Base-by-base conservation (phyloP, 2,329 filamentous ascomycete genomes). In the Paraconiothyrium brasiliense region DNA sequence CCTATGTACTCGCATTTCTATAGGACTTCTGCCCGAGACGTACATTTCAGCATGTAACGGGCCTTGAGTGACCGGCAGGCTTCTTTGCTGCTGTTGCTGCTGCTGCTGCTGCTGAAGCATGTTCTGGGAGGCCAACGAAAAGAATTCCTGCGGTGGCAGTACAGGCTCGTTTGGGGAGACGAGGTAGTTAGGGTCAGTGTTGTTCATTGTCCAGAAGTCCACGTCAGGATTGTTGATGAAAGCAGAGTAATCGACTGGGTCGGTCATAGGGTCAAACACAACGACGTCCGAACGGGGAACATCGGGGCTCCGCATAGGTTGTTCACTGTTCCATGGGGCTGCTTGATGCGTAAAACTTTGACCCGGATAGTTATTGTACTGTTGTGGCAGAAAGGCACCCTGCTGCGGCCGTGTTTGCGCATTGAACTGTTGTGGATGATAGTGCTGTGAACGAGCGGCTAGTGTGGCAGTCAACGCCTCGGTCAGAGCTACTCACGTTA, bases 221-320 rank as follows among this genome's bases (percentile, higher is more conserved):
- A 72, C 66, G 50, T 72, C 64, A 20, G 57, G 46, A 37, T 64
- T 66, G 34, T 64, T 66, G 9, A 69, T 32, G 39, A 67, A 71
- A 2, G 65, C 54, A 6, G 62, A 57, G 39, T 72, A 74, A 46
- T 70, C 64, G 4, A 66, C 55, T 2, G 65, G 65, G 44, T 77
- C 74, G 16, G 72, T 72, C n/a, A 52, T 63, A 10, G 75, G 69
- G 43, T 77, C 76, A 57, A 77, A 76, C 39, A 76, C 60, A 20
- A 67, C 66, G 50, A 69, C 62, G 22, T 70, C 71, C n/a, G 72
- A 67, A 39, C 65, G 68, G n/a, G 74, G 73, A 11, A 68, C 56
- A 60, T 69, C 70, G 3, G 67, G 65, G 47, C 71, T 76, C 37
- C 71, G 68, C 20, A 65, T 66, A 47, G 72, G 74, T 10, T 67